phyloP scores from a whole-genome alignment of 768 basidiomycete species.

The Hygrophorus pudorinus region DNA sequence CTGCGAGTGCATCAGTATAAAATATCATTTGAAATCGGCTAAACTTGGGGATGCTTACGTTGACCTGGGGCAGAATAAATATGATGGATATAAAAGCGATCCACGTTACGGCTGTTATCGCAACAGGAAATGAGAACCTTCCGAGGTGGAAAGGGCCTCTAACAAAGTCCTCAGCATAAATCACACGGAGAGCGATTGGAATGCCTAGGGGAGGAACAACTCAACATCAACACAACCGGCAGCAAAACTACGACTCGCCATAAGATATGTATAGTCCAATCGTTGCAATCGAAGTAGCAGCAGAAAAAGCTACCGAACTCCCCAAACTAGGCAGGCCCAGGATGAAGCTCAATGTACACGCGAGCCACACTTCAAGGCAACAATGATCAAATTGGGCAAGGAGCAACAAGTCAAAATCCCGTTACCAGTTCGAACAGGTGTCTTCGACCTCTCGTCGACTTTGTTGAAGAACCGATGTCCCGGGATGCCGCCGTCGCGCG shows the following conservation, averaged over 20 bases:
- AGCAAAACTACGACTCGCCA: conserved; percentile 24
- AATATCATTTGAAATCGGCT: not conserved
- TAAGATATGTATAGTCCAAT: conserved; percentile 77
- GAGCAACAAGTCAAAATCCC: not conserved
- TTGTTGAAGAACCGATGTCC: conserved; percentile 58
- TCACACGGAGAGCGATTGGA: conserved; percentile 58
- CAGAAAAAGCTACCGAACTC: conserved; percentile 58
- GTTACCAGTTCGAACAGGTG: conserved; percentile 59
- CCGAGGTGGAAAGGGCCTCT: conserved; percentile 72
- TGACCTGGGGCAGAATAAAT: conserved; percentile 64
- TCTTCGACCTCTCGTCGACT: conserved; percentile 47
- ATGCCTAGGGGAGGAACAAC: conserved; percentile 29
- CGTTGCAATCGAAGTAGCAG: conserved; percentile 54
- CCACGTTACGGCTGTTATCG: conserved; percentile 51
- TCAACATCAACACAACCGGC: not conserved
- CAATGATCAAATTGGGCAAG: not conserved
- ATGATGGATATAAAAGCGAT: conserved; percentile 63
- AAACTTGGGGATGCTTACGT: conserved; percentile 25
- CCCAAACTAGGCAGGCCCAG: conserved; percentile 68
- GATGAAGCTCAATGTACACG: conserved; percentile 65
- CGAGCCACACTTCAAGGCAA: conserved; percentile 57
- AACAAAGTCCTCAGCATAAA: conserved; percentile 48
- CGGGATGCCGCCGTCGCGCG: conserved; percentile 66
- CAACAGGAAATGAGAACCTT: conserved; percentile 48
- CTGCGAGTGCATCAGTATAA: too few relatives aligned